Conservation (phyloP, 257 asterid species). For the Ocimum tenuiflorum region DNA sequence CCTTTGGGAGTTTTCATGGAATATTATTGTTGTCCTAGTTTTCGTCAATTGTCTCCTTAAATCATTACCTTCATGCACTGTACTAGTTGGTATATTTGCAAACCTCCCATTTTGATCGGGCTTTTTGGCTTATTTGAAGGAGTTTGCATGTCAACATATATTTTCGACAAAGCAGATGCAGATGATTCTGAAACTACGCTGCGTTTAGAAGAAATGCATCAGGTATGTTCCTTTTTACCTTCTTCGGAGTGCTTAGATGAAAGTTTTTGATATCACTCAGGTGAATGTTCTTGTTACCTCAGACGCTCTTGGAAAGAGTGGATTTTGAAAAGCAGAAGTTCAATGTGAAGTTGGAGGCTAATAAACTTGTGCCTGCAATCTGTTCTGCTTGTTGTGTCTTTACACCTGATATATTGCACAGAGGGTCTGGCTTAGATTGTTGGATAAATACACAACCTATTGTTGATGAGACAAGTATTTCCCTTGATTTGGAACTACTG, state of each 20-base stretch:
- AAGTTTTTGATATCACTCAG: slow-evolving; percentile 10
- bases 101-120: neutral
- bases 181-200: slow-evolving; percentile 33
- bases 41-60: neutral
- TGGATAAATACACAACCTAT: slow-evolving; percentile 61
- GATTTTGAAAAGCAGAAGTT: slow-evolving; percentile 52
- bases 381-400: slow-evolving; percentile 53
- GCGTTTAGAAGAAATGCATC: slow-evolving; percentile 75
- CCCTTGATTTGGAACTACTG: slow-evolving; percentile 59
- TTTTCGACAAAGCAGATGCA: slow-evolving; percentile 38
- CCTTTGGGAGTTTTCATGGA: neutral
- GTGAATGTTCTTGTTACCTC: slow-evolving; percentile 12
- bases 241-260: neutral
- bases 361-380: slow-evolving; percentile 24
- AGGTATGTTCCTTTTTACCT: slow-evolving; percentile 34
- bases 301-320: slow-evolving; percentile 59
- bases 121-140: slow-evolving; percentile 32
- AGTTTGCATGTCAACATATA: slow-evolving; percentile 62
- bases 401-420: slow-evolving; percentile 44
- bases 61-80: neutral
- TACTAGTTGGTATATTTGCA: neutral
- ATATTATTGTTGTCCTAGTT: neutral
- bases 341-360: slow-evolving; percentile 22
- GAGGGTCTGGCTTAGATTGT: slow-evolving; percentile 40
- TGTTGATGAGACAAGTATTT: slow-evolving; percentile 62